phyloP scores from a whole-genome alignment of 176 grass and related monocot species.

The Ampelocalamus luodianensis region DNA sequence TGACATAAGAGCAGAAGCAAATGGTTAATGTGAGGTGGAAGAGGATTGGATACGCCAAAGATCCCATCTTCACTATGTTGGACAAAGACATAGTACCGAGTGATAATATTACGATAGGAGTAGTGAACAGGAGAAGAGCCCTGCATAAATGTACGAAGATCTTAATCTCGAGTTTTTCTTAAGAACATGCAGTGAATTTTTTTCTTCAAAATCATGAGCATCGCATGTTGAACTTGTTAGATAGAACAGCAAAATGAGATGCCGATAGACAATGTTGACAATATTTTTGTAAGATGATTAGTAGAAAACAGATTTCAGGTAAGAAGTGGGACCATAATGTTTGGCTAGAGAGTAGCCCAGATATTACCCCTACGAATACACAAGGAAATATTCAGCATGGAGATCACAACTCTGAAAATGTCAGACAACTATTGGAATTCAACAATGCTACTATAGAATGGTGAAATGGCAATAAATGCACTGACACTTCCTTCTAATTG shows the following conservation, averaged over 20 bases:
- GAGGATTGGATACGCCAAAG: constrained; percentile 49
- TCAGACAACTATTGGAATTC: constrained; percentile 4
- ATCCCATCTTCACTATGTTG: constrained; percentile 55
- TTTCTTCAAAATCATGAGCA: constrained; percentile 28
- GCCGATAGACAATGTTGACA: background rate
- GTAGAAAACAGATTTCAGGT: constrained; percentile 17
- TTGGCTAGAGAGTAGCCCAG: background rate
- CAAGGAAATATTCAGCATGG: background rate
- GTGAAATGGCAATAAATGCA: background rate
- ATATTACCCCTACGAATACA: background rate
- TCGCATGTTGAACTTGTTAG: background rate
- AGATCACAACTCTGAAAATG: constrained; percentile 16
- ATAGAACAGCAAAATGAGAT: background rate
- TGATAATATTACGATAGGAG: constrained; percentile 63
- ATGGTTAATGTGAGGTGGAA: constrained; percentile 62
- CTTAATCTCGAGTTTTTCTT: constrained; percentile 15
- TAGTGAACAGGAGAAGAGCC: constrained; percentile 70
- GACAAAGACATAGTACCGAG: constrained; percentile 60
- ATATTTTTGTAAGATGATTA: background rate
- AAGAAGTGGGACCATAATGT: background rate
- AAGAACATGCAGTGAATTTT: background rate
- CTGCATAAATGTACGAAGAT: constrained; percentile 55
- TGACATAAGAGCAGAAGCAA: constrained; percentile 83
- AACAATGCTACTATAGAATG: constrained; percentile 12
- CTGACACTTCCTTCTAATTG: constrained; percentile 1